A percentile compares a stretch with the other conserved stretches of the same genome.
Evolutionary conservation across 495 filamentous ascomycete genomes (phyloP).

Genomic region (Trichoderma reesei): DNA sequence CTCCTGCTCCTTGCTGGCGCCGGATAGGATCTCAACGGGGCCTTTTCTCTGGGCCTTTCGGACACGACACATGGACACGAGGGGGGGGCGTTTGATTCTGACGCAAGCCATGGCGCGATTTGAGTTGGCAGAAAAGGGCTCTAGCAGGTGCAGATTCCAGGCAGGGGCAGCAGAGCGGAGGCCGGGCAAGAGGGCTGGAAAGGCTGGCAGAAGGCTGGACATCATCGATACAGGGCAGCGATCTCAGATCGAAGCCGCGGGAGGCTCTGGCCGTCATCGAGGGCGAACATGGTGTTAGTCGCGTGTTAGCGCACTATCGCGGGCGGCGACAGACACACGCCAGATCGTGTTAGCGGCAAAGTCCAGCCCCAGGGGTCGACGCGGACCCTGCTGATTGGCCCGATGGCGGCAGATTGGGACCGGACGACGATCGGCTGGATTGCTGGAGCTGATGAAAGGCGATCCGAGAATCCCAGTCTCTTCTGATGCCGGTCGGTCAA

Average conservation of each 20-base stretch:
- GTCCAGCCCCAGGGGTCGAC: background rate
- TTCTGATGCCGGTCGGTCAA: background rate
- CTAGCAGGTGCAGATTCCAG: no score
- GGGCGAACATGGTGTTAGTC: background rate
- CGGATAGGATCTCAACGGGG: no score
- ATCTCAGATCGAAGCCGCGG: background rate
- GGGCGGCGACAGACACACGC: background rate
- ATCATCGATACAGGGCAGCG: background rate
- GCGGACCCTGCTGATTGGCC: background rate
- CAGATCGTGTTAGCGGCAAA: background rate
- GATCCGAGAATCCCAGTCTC: background rate
- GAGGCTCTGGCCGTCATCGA: background rate
- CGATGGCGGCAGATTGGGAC: background rate
- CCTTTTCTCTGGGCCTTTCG: no score
- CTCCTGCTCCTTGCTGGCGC: no score
- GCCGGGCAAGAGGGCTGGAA: background rate
- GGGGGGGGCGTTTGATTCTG: background rate
- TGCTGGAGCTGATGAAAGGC: background rate
- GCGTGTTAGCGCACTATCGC: background rate
- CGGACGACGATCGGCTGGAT: background rate
- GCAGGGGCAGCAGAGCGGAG: background rate
- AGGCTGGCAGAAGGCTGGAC: background rate
- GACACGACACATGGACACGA: no score
- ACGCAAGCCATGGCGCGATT: background rate
- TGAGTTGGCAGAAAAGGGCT: background rate